Conservation (phyloP, 2,329 filamentous ascomycete species). For the Paecilomyces sp. region DNA sequence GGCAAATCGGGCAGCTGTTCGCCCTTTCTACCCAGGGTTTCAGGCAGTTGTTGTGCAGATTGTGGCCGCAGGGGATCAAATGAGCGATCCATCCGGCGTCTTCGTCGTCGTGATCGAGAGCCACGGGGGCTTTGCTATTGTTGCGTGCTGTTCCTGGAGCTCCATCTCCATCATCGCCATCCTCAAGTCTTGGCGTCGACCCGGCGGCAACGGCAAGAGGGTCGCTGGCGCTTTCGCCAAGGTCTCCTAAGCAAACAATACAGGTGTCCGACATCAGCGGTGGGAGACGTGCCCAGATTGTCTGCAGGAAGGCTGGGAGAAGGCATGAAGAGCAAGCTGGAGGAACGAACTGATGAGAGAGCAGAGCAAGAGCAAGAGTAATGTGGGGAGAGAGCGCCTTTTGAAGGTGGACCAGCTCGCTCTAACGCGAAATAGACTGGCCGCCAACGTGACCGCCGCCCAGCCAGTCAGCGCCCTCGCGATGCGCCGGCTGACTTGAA, state of each 20-base stretch:
- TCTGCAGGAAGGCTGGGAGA: conserved; percentile 20
- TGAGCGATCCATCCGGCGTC: conserved; percentile 51
- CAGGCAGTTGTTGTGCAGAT: conserved; percentile 86
- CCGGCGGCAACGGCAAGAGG: conserved; percentile 36
- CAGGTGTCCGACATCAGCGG: conserved; percentile 58
- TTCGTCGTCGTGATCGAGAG: conserved; percentile 20
- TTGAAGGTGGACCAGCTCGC: conserved; percentile 32
- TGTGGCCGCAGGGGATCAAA: conserved; percentile 73
- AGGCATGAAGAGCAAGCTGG: conserved; percentile 32
- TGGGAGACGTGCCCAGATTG: conserved; percentile 19
- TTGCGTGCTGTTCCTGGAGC: conserved; percentile 12
- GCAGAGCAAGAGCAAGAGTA: neutral
- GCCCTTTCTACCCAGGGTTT: conserved; percentile 93
- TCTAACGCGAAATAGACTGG: conserved; percentile 32
- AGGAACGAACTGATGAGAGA: conserved; percentile 2
- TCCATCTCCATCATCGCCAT: conserved; percentile 17
- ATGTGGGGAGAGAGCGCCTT: conserved; percentile 20
- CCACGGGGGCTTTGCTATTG: conserved; percentile 14
- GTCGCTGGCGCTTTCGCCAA: conserved; percentile 52
- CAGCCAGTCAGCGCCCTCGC: neutral
- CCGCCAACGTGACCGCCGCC: conserved; percentile 27
- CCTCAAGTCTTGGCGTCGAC: conserved; percentile 35
- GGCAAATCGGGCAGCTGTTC: conserved; percentile 96
- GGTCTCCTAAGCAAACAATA: conserved; percentile 66
- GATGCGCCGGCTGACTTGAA: neutral